Conservation (phyloP, 1,139 yeast species). For the Yamadazyma blattariae region DNA sequence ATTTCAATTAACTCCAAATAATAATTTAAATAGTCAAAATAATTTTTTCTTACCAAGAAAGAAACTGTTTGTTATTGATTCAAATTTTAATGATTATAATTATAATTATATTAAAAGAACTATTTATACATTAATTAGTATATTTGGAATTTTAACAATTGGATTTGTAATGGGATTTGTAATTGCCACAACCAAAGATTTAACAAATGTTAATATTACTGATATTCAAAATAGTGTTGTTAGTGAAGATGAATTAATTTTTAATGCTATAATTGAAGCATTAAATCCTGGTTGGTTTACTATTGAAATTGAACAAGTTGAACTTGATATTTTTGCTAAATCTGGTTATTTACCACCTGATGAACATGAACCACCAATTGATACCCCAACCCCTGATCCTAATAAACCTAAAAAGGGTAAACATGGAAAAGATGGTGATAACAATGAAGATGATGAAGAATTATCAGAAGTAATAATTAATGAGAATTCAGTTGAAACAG, state of each 20-base stretch:
- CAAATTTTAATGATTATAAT: conserved; percentile 16
- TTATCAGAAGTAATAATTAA: not conserved
- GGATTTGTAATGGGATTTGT: conserved; percentile 85
- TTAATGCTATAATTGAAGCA: conserved; percentile 74
- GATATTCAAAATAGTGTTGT: conserved; percentile 70
- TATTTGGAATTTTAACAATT: conserved; percentile 52
- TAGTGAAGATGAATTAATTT: conserved; percentile 80
- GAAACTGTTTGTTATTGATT: conserved; percentile 18
- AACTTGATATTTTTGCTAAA: conserved; percentile 85
- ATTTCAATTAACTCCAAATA: conserved; percentile 10
- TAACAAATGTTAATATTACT: conserved; percentile 60
- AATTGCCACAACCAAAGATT: conserved; percentile 83
- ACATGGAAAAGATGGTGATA: conserved; percentile 1
- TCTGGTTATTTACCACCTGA: conserved; percentile 48
- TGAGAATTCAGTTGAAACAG: conserved; percentile 51
- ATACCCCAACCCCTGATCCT: too few relatives aligned
- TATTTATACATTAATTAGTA: conserved; percentile 54
- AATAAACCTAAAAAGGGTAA: too few relatives aligned
- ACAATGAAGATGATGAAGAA: not conserved
- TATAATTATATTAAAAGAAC: conserved; percentile 46
- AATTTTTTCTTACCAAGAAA: conserved; percentile 34
- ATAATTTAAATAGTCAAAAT: conserved; percentile 11
- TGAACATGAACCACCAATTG: not conserved
- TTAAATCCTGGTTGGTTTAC: conserved; percentile 85
- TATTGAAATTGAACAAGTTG: conserved; percentile 62